Conservation (phyloP, 2,329 filamentous ascomycete species). For the Aspergillus spinulosporus region DNA sequence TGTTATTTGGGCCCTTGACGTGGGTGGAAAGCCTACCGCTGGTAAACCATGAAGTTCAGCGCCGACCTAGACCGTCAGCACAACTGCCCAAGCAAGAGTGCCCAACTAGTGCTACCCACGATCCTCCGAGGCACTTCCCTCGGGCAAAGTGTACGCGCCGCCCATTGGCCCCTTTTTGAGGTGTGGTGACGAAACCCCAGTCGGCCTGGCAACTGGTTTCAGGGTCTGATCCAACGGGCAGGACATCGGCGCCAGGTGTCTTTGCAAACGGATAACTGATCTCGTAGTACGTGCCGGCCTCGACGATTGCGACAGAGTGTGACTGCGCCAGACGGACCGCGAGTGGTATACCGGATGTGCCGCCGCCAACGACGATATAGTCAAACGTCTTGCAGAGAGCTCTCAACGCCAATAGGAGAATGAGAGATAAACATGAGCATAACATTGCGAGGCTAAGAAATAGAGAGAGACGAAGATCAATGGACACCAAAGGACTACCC, state of each 20-base stretch:
- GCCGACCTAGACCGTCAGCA: neutral
- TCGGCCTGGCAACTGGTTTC: conserved; percentile 18
- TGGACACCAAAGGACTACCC: too few species aligned
- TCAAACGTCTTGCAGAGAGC: conserved; percentile 19
- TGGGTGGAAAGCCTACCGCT: neutral
- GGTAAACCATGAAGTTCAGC: conserved; percentile 9
- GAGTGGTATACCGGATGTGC: conserved; percentile 27
- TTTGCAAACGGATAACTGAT: conserved; percentile 19
- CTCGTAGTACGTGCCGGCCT: conserved; percentile 34
- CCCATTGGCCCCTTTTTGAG: conserved; percentile 27
- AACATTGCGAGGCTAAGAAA: neutral
- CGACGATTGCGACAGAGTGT: conserved; percentile 30
- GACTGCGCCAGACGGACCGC: conserved; percentile 29
- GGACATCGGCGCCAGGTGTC: conserved; percentile 23
- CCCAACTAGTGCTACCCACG: neutral
- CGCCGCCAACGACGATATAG: conserved; percentile 31
- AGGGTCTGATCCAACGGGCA: conserved; percentile 28
- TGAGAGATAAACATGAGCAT: neutral
- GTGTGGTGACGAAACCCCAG: conserved; percentile 29
- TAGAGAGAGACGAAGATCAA: too few species aligned
- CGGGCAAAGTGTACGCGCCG: conserved; percentile 29
- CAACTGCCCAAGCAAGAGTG: neutral
- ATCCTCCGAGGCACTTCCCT: conserved; percentile 15
- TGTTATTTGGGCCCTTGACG: neutral
- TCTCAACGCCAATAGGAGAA: neutral